These are phyloP conservation scores for Collariella sp. DNA, from an alignment of 495 filamentous ascomycete genomes.

Conservation along the genomic window DNA sequence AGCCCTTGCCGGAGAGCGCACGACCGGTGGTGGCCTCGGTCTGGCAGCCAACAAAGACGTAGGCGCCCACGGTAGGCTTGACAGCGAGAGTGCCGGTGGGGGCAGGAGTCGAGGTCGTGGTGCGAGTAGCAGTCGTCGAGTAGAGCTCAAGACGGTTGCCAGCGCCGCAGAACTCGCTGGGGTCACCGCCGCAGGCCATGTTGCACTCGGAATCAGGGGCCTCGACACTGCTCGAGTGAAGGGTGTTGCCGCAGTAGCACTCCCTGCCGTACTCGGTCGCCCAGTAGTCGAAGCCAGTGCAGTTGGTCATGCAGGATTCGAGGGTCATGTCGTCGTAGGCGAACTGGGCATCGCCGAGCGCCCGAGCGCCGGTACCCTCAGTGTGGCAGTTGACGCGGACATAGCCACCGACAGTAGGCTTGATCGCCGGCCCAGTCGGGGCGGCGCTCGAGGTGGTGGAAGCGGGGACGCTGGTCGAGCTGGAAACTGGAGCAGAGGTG, in stretches of 20 bases:
- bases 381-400: conserved; percentile 38
- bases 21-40: conserved; percentile 31
- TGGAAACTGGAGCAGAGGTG: conserved; percentile 15
- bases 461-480: conserved; percentile 10
- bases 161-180: conserved; percentile 37
- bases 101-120: conserved; percentile 26
- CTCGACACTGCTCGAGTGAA: conserved; percentile 32
- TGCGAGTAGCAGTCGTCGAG: conserved; percentile 33
- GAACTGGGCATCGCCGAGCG: conserved; percentile 29
- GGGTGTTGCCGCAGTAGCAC: conserved; percentile 45
- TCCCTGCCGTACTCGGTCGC: conserved; percentile 44
- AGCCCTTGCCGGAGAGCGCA: conserved; percentile 20
- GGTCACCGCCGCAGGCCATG: conserved; percentile 42
- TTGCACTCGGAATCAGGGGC: conserved; percentile 39
- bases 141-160: conserved; percentile 40
- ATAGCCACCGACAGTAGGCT: conserved; percentile 34
- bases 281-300: conserved; percentile 39
- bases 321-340: conserved; percentile 45
- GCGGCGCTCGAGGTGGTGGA: conserved; percentile 15
- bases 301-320: conserved; percentile 40
- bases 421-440: conserved; percentile 27
- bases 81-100: conserved; percentile 29
- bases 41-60: conserved; percentile 36
- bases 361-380: conserved; percentile 36
- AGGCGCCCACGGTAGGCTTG: conserved; percentile 32